These are phyloP conservation scores for Phialophora chinensis DNA, from an alignment of 2,329 filamentous ascomycete species.

Conservation along the genomic window DNA sequence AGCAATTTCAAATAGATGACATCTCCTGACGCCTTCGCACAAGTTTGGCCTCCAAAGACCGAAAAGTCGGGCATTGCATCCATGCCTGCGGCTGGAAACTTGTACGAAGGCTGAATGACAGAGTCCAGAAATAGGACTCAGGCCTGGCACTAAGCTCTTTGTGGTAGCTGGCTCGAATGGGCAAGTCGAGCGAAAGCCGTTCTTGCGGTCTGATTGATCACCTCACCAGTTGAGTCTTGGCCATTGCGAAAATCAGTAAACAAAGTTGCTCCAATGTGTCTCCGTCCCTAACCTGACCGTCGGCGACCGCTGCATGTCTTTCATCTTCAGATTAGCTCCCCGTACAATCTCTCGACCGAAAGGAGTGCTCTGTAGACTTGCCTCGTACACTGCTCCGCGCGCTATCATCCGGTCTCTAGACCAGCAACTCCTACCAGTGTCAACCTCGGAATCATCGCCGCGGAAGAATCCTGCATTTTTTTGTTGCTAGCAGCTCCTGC, in stretches of 20 bases:
- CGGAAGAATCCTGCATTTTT: too few relatives aligned
- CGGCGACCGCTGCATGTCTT: neutral
- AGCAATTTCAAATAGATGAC: neutral
- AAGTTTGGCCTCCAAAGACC: neutral
- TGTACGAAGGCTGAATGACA: conserved; percentile 1
- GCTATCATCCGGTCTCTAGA: neutral
- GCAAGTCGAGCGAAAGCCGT: neutral
- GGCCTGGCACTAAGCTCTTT: conserved; percentile 3
- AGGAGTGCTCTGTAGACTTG: neutral
- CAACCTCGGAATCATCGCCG: neutral
- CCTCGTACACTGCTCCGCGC: neutral
- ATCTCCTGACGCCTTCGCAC: neutral
- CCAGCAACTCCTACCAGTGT: neutral
- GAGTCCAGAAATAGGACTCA: conserved; percentile 7
- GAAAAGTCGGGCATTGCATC: neutral
- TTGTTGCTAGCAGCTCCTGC: neutral
- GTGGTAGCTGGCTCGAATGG: conserved; percentile 5
- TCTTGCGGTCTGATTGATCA: neutral
- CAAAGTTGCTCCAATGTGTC: neutral
- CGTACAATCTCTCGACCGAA: neutral
- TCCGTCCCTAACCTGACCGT: neutral
- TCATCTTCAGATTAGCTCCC: neutral
- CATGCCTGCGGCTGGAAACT: neutral
- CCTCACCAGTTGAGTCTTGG: neutral
- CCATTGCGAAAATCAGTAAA: neutral